phyloP scores from a whole-genome alignment of 1,284 basidiomycete genomes.

The Papiliotrema flavescens region DNA sequence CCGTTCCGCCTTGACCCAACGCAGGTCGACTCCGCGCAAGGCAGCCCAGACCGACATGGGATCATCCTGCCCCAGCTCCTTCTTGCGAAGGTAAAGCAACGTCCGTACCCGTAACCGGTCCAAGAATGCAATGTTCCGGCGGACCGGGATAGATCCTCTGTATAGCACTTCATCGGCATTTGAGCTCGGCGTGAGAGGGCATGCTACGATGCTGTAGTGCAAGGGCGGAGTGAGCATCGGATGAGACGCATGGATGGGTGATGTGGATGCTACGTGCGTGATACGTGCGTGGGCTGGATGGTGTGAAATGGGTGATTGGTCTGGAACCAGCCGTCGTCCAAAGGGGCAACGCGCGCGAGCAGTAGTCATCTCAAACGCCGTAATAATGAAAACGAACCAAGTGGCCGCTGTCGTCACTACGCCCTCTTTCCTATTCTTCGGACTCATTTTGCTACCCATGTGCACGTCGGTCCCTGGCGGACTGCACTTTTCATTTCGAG shows the following conservation, averaged over 20 bases:
- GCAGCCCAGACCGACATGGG: conserved; percentile 25
- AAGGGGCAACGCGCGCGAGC: conserved; percentile 16
- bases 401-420: no score
- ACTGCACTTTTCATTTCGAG: no score
- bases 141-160: conserved; percentile 34
- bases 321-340: conserved; percentile 12
- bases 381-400: no score
- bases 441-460: no score
- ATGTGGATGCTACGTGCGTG: neutral
- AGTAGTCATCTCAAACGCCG: no score
- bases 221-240: conserved; percentile 26
- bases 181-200: neutral
- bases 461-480: no score
- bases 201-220: conserved; percentile 19
- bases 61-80: conserved; percentile 41
- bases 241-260: neutral
- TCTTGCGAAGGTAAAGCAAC: conserved; percentile 55
- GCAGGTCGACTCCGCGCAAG: conserved; percentile 20
- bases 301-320: neutral
- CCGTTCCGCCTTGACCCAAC: conserved; percentile 41
- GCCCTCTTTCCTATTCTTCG: no score
- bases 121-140: conserved; percentile 38
- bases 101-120: conserved; percentile 55
- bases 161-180: conserved; percentile 29
- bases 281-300: neutral